Base-by-base conservation (phyloP, 495 filamentous ascomycete species). In the Trichoderma reesei region DNA sequence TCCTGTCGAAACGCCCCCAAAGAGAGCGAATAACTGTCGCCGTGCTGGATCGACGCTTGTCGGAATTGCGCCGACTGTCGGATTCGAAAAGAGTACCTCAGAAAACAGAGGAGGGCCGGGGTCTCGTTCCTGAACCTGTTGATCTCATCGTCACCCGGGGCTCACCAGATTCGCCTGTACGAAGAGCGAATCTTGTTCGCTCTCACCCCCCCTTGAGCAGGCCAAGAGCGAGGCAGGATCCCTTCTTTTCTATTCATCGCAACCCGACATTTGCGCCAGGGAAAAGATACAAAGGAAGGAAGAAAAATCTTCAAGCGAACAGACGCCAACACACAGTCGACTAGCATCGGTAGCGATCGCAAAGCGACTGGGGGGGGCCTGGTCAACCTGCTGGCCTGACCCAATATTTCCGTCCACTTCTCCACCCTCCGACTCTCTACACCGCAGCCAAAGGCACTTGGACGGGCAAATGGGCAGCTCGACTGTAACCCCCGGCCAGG, bases 291-390 rank as follows among this genome's bases (percentile, higher is more conserved):
- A 46, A n/a, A 46, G 11, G 16, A n/a, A 46, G 16, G 16, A 8
- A 33, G 14, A 34, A 46, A 31, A 56, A 8, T 34, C 20, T 3
- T 14, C 51, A 10, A 56, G 2, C 51, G 13, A 56, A 56, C 16
- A 56, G 44, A 31, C 3, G 34, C 9, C 18, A 33, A 56, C 51
- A 26, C 51, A 33, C 20, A 33, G 51, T 20, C 51, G 51, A 13
- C 51, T 56, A 56, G 51, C 51, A 56, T 56, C 51, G 51, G 51
- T 56, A 56, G 26, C 51, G 51, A 34, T 56, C 51, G 20, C 51
- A 26, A 34, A 48, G 34, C 34, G n/a, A 56, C 51, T 56, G 51
- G 51, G 51, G 51, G 51, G 51, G 42, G n/a, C n/a, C 51, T 56
- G 51, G 51, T 31, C n/a, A n/a, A n/a, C n/a, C n/a, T 31, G 51